A percentile compares a stretch with the other conserved stretches of the same genome.
phyloP scores from a whole-genome alignment of 1,284 basidiomycete genomes.

The Marasmius fiardii region DNA sequence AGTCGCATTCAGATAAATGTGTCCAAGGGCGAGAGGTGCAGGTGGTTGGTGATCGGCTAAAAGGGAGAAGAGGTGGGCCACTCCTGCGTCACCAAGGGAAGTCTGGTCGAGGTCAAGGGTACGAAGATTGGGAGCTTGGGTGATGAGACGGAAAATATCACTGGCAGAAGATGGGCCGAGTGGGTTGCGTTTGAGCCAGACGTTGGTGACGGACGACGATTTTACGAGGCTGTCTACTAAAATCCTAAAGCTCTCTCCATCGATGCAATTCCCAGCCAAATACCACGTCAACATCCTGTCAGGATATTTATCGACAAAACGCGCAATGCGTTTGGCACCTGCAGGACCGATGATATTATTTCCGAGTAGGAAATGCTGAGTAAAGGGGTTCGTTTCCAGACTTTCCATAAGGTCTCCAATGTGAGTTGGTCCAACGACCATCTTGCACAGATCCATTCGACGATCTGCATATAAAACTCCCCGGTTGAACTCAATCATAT shows the following conservation, averaged over 20 bases:
- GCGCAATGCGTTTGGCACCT: conserved; percentile 17
- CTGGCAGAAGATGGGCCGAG: conserved; percentile 12
- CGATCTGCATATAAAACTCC: conserved; percentile 19
- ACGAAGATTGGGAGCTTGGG: conserved; percentile 12
- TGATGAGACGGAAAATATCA: conserved; percentile 16
- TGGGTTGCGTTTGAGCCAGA: conserved; percentile 21
- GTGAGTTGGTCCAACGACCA: conserved; percentile 19
- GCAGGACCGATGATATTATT: conserved; percentile 19
- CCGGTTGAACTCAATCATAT: conserved; percentile 19
- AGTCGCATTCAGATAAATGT: conserved; percentile 17
- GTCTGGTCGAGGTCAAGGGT: conserved; percentile 18
- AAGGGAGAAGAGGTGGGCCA: conserved; percentile 10
- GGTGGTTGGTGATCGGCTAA: conserved; percentile 9
- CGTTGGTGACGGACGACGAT: conserved; percentile 13
- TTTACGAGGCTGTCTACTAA: conserved; percentile 16
- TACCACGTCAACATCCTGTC: conserved; percentile 19
- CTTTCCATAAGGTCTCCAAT: conserved; percentile 18
- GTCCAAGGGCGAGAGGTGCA: conserved; percentile 10
- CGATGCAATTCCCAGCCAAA: conserved; percentile 17
- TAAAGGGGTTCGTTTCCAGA: conserved; percentile 15
- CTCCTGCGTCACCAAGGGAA: conserved; percentile 16
- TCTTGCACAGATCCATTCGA: conserved; percentile 20
- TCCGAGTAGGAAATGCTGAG: conserved; percentile 17
- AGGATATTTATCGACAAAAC: conserved; percentile 15
- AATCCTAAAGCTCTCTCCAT: conserved; percentile 12